Percentiles rank a stretch among this genome's conserved stretches.
Conservation (phyloP, 305 asterid species). For the Fraxinus xanthoxyloides region DNA sequence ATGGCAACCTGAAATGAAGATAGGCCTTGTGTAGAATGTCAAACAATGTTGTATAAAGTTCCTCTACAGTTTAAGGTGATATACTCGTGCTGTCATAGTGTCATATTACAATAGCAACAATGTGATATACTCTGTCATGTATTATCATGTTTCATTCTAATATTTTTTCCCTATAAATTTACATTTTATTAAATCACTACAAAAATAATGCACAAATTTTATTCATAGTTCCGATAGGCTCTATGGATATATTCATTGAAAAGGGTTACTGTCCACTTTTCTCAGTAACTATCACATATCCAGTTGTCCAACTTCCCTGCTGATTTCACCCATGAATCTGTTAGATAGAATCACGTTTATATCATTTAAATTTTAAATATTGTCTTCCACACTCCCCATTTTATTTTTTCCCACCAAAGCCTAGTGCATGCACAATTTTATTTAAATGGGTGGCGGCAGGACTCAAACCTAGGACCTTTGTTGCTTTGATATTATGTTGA, state of each 20-base stretch:
- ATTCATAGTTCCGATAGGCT: background rate
- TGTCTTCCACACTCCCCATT: background rate
- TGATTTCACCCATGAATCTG: background rate
- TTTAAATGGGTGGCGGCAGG: background rate
- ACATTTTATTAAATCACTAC: background rate
- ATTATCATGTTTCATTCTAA: background rate
- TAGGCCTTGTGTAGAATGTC: background rate
- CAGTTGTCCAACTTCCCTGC: background rate
- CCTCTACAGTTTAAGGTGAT: background rate
- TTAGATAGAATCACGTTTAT: background rate
- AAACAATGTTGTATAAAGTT: background rate
- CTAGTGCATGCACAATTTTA: background rate
- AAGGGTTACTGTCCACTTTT: background rate
- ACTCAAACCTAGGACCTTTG: background rate
- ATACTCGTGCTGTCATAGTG: background rate
- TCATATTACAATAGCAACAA: background rate
- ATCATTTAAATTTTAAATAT: background rate
- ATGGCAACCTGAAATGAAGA: background rate
- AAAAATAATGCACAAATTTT: background rate
- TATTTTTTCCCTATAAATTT: background rate
- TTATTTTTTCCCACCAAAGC: background rate
- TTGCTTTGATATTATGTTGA: background rate
- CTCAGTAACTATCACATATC: background rate
- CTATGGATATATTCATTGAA: background rate
- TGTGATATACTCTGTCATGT: background rate